Base-by-base conservation (phyloP, 164 flowering plant genomes). In the Nelumbo lutea region DNA sequence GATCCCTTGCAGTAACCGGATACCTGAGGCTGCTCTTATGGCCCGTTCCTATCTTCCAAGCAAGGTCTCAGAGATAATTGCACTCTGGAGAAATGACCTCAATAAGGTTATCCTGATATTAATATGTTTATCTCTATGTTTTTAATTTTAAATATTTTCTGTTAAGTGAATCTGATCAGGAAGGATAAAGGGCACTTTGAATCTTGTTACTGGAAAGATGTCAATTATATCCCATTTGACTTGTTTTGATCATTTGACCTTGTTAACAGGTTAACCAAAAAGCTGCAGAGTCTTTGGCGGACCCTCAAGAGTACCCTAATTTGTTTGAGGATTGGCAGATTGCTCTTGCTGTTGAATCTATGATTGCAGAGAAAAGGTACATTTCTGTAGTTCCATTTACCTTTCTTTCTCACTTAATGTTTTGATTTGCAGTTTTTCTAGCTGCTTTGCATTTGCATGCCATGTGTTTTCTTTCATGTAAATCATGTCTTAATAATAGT, bases 221-320 rank as follows among this genome's bases (percentile, higher is more conserved):
- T 55, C 56, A 66, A 40, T 58, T 47, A 14, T 4, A 47, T 59
- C 13, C 42, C 11, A 40, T 58, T 11, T 70, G 42, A 15, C 65
- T 58, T 64, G 58, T 4, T 50, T 27, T 64, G 3, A 42, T 57
- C 10, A 39, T 42, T 13, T 62, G 50, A 5, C 42, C 47, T 53
- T 14, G 50, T 70, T 10, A 75, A 66, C 80, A 96, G 99, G 83
- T 96, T 42, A 96, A 96, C 79, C 87, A 79, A 62, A 96, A 93
- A 82, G 99, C 99, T 73, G 97, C 99, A n/a, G 99, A 96, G 68
- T 90, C 99, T 65, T 83, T 96, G 83, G 99, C 99, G 53, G 99
- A 93, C 88, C 99, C 99, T 38, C 90, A 83, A 69, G 99, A 96
- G 75, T 96, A 96, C 78, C 83, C 98, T 45, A 96, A 96, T 79